These are phyloP conservation scores for Cenchrus fungigraminus DNA, from an alignment of 176 grass and related monocot species.

Conservation along the genomic window DNA sequence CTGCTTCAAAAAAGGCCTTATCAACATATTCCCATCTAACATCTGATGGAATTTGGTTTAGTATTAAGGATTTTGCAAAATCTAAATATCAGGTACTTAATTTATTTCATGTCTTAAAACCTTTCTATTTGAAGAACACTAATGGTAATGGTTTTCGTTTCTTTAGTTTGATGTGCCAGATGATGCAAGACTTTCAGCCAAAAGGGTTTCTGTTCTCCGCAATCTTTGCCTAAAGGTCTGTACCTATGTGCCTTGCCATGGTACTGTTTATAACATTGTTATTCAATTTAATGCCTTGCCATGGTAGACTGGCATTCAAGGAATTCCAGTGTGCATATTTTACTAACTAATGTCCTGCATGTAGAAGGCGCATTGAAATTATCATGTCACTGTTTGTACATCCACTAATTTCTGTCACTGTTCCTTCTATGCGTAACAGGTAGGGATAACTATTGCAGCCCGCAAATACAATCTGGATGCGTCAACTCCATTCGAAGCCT, in stretches of 20 bases:
- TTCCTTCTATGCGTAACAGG: slow-evolving; percentile 52
- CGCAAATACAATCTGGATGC: slow-evolving; percentile 76
- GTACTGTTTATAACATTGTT: neutral
- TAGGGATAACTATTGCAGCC: slow-evolving; percentile 83
- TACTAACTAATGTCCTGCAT: neutral
- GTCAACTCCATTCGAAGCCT: slow-evolving; percentile 68
- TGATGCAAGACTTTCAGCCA: slow-evolving; percentile 64
- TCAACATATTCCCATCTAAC: slow-evolving; percentile 59
- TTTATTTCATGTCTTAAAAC: slow-evolving; percentile 18
- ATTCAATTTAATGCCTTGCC: neutral
- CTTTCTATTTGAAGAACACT: slow-evolving; percentile 22
- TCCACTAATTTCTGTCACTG: slow-evolving; percentile 10
- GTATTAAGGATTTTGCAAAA: slow-evolving; percentile 78
- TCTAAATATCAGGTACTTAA: slow-evolving; percentile 83
- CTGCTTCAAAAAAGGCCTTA: slow-evolving; percentile 55
- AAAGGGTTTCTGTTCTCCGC: slow-evolving; percentile 72
- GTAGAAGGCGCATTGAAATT: neutral
- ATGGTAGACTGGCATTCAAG: neutral
- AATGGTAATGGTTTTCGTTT: slow-evolving; percentile 21
- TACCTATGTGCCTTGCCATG: neutral
- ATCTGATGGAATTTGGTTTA: slow-evolving; percentile 73
- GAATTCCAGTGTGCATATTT: neutral
- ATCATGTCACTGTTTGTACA: neutral
- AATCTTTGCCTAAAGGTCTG: slow-evolving; percentile 95
- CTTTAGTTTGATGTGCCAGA: slow-evolving; percentile 83